Percentiles rank a stretch among this genome's conserved stretches.
phyloP scores from a whole-genome alignment of 148 eudicot genomes.

The Heliamphora exappendiculata region DNA sequence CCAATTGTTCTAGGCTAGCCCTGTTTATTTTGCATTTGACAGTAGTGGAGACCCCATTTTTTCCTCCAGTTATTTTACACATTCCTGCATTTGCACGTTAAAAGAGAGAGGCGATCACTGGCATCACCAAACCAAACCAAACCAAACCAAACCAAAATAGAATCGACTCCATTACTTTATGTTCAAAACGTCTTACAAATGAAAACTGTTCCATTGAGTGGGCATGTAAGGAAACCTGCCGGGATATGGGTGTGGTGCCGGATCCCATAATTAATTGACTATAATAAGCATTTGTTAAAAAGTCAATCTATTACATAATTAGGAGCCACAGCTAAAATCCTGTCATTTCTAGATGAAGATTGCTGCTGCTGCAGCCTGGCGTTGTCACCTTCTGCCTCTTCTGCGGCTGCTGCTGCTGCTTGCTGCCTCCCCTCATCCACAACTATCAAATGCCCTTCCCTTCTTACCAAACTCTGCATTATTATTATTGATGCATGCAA shows the following conservation, averaged over 20 bases:
- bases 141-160: neutral
- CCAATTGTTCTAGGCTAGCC: too few relatives aligned
- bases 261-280: neutral
- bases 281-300: neutral
- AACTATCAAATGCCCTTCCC: slow-evolving; percentile 86
- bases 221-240: too few relatives aligned
- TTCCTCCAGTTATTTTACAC: too few relatives aligned
- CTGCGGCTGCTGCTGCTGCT: slow-evolving; percentile 29
- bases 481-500: neutral
- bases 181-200: neutral
- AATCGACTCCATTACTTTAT: too few relatives aligned
- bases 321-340: slow-evolving; percentile 90
- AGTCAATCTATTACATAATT: slow-evolving; percentile 55
- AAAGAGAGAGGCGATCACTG: neutral
- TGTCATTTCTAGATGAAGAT: slow-evolving; percentile 55
- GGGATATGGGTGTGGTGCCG: neutral
- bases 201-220: neutral
- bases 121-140: neutral
- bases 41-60: too few relatives aligned
- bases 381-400: slow-evolving; percentile 32
- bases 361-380: slow-evolving; percentile 28
- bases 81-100: too few relatives aligned
- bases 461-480: slow-evolving; percentile 71
- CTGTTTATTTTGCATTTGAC: too few relatives aligned
- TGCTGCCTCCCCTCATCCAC: slow-evolving; percentile 70